These are phyloP conservation scores for Malus fusca DNA, from an alignment of 306 rosid species.

Conservation along the genomic window DNA sequence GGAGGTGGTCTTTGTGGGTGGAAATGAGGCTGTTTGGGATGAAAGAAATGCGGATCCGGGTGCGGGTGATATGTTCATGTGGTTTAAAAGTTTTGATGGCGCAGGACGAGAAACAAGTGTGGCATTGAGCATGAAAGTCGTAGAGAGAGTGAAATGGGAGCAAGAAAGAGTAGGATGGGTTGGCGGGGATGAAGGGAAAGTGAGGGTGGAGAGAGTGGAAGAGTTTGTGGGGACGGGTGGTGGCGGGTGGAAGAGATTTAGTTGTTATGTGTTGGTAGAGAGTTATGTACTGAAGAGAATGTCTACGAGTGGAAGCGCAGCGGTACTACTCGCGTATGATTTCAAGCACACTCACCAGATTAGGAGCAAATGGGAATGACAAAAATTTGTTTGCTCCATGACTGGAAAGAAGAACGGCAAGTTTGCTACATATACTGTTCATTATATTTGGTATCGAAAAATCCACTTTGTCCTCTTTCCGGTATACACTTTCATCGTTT, in stretches of 20 bases:
- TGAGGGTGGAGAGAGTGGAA: slow-evolving; percentile 37
- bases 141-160: slow-evolving; percentile 60
- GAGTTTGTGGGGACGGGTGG: slow-evolving; percentile 30
- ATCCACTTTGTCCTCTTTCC: background rate
- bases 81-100: slow-evolving; percentile 36
- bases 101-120: slow-evolving; percentile 27
- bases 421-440: background rate
- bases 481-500: too few relatives aligned
- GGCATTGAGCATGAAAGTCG: slow-evolving; percentile 40
- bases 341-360: slow-evolving; percentile 41
- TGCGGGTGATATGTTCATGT: slow-evolving; percentile 22
- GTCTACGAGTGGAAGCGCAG: slow-evolving; percentile 23
- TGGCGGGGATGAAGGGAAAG: slow-evolving; percentile 25
- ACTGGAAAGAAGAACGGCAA: too few relatives aligned
- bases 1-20: slow-evolving; percentile 32
- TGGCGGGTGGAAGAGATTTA: slow-evolving; percentile 29
- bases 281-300: slow-evolving; percentile 40
- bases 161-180: slow-evolving; percentile 26
- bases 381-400: background rate
- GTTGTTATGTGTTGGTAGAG: slow-evolving; percentile 41
- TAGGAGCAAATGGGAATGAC: slow-evolving; percentile 42
- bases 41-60: background rate
- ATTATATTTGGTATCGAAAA: background rate
- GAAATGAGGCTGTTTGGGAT: slow-evolving; percentile 27
- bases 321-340: slow-evolving; percentile 31